Evolutionary conservation across 345 rosid species (phyloP).

Genomic region (Eucalyptus marginata): DNA sequence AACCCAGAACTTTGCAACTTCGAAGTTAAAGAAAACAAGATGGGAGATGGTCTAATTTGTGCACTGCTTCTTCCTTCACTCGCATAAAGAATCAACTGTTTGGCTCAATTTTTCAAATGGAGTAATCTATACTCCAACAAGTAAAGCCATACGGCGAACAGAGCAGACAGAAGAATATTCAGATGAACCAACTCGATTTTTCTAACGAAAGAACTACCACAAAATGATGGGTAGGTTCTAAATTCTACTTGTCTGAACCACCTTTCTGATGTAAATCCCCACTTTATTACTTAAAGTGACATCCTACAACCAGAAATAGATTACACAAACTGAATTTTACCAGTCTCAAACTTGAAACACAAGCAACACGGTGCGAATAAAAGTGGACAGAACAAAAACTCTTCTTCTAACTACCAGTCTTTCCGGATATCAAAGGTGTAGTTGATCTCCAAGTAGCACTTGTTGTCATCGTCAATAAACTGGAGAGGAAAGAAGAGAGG

Average conservation of each 20-base stretch:
- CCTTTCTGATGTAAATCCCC: not conserved
- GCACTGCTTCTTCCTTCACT: not conserved
- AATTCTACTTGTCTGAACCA: not conserved
- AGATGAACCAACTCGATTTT: not conserved
- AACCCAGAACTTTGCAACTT: not conserved
- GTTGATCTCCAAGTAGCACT: slow-evolving; percentile 87
- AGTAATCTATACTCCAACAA: not conserved
- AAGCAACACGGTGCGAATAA: not conserved
- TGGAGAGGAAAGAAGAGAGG: slow-evolving; percentile 8
- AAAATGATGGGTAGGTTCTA: not conserved
- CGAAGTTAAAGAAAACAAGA: not conserved
- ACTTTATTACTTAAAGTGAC: not conserved
- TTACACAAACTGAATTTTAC: not conserved
- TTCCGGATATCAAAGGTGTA: slow-evolving; percentile 80
- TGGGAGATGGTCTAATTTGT: not conserved
- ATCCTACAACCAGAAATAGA: not conserved
- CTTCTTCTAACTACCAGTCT: slow-evolving; percentile 32
- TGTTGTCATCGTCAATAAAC: slow-evolving; percentile 79
- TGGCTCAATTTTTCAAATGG: not conserved
- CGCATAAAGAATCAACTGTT: not conserved
- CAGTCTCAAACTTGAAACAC: not conserved
- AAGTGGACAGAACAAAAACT: not conserved
- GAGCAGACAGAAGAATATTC: not conserved
- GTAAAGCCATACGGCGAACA: not conserved
- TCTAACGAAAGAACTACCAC: not conserved